Base-by-base conservation (phyloP, 2,329 filamentous ascomycete species). In the Lasiodiplodia sp. region DNA sequence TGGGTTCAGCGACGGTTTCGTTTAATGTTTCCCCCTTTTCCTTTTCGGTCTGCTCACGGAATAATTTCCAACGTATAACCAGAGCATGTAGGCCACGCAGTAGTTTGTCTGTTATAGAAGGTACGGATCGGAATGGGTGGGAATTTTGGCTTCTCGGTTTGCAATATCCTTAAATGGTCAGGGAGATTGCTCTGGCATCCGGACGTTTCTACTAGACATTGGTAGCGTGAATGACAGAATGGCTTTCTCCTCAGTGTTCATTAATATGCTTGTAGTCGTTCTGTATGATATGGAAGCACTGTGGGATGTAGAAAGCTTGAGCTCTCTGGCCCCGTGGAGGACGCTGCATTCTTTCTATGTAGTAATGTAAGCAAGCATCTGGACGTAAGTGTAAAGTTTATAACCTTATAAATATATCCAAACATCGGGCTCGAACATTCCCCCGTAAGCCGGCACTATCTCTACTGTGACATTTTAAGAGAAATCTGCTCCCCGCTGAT, bases 61-160 rank as follows among this genome's bases (percentile, higher is more conserved):
- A 11, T 25, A n/a, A 11, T 52, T 34, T 64, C 11, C 51, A 47
- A 31, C 14, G 18, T 12, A 21, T 49, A 44, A 38, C 11, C 23
- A 12, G 38, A 60, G 21, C 37, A 23, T 14, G 23, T 31, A 37
- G 37, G 44, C 25, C 25, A 64, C 40, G 31, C 34, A 31, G 8
- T 57, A n/a, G 44, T n/a, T 64, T 53, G 21, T 21, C n/a, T 64
- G 60, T 64, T 64, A 64, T 64, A 64, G 60, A 64, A 31, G 60
- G 60, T 16, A 52, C n/a, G 60, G 60, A 52, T 23, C 14, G 28
- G 60, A 37, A 38, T 40, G 44, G 60, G 60, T 25, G 60, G 60
- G 60, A 18, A 52, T 14, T 28, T 12, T 64, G 44, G 28, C 31
- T 64, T 57, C 51, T 64, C 60, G 60, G 47, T 52, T 37, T 37